Evolutionary conservation across 345 rosid species (phyloP).

Genomic region (Litchi chinensis): DNA sequence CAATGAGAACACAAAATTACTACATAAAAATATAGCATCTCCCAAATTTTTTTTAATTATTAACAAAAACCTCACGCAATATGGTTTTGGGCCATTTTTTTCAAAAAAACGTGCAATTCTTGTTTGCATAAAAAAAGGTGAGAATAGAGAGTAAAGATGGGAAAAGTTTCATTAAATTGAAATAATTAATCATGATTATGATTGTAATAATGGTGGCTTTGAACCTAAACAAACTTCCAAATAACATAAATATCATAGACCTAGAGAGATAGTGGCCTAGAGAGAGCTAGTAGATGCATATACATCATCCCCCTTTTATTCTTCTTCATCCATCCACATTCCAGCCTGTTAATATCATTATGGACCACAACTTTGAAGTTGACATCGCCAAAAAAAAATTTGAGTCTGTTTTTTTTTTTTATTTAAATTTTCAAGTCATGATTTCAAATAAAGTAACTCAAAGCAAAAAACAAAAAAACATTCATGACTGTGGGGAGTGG

Average conservation of each 20-base stretch:
- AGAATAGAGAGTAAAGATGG: neutral
- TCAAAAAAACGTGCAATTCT: neutral
- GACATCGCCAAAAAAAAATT: neutral
- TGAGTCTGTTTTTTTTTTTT: neutral
- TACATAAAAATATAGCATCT: neutral
- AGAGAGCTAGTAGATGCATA: neutral
- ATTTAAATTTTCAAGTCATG: neutral
- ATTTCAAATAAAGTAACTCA: neutral
- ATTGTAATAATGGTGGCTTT: conserved; percentile 33
- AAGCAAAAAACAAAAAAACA: neutral
- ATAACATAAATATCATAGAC: conserved; percentile 11
- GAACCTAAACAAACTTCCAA: conserved; percentile 45
- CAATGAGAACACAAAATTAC: too few relatives aligned
- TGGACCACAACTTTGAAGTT: conserved; percentile 6
- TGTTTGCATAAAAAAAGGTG: neutral
- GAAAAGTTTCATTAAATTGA: conserved; percentile 7
- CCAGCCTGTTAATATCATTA: conserved; percentile 8
- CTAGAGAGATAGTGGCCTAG: conserved; percentile 11
- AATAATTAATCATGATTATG: conserved; percentile 28
- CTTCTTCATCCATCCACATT: neutral
- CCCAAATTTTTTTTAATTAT: neutral
- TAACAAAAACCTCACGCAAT: too few relatives aligned
- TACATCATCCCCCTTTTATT: too few relatives aligned
- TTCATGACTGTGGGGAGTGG: neutral
- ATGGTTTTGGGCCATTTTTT: too few relatives aligned